phyloP scores from a whole-genome alignment of 2,329 filamentous ascomycete species.

The Neofusicoccum cordaticola region DNA sequence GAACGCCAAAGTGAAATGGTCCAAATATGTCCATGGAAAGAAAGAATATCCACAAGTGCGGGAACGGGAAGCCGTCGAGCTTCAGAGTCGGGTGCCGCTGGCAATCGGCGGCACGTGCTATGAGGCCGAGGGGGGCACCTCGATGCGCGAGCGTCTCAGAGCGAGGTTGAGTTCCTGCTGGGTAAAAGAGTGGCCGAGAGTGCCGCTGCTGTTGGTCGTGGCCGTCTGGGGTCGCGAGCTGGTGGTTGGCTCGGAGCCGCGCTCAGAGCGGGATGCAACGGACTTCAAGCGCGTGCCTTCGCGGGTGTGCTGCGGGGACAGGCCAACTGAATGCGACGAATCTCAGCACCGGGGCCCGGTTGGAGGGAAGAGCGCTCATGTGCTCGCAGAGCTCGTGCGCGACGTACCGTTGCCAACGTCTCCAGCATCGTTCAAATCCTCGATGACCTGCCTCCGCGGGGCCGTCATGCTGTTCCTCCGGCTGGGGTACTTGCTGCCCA shows the following conservation, averaged over 20 bases:
- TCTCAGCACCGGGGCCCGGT: conserved; percentile 9
- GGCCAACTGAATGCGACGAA: not conserved
- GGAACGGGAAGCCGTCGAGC: not conserved
- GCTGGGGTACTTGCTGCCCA: conserved; percentile 48
- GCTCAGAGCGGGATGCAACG: not conserved
- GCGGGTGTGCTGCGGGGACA: conserved; percentile 5
- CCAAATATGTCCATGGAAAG: not conserved
- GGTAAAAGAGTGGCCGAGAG: conserved; percentile 40
- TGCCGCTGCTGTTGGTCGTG: conserved; percentile 27
- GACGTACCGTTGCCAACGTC: conserved; percentile 35
- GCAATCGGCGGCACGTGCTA: not conserved
- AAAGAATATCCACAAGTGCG: not conserved
- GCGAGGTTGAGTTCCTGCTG: conserved; percentile 46
- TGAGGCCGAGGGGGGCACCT: conserved; percentile 22
- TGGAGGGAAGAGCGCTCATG: conserved; percentile 20
- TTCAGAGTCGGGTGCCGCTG: not conserved
- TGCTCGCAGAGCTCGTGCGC: conserved; percentile 43
- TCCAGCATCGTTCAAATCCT: conserved; percentile 45
- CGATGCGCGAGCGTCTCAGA: conserved; percentile 40
- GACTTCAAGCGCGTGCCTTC: not conserved
- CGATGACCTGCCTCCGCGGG: conserved; percentile 35
- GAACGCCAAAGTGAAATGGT: not conserved
- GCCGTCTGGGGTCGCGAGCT: conserved; percentile 18
- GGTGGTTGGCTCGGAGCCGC: not conserved
- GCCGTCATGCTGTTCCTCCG: conserved; percentile 34